A percentile compares a stretch with the other conserved stretches of the same genome.
Conservation (phyloP, 2,329 filamentous ascomycete species). For the Thielaviopsis musarum region DNA sequence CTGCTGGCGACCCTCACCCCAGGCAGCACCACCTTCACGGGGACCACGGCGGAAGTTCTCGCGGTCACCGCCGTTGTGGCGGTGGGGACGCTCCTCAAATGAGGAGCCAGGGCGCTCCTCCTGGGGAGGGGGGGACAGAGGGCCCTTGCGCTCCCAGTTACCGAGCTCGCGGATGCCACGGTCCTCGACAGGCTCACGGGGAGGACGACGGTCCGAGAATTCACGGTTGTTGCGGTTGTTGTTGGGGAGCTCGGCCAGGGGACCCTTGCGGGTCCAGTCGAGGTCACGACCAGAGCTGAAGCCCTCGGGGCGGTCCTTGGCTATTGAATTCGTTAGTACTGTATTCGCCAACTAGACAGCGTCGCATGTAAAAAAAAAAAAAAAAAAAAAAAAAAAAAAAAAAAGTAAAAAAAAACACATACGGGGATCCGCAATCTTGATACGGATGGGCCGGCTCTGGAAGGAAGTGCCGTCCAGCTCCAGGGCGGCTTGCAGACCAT, state of each 20-base stretch:
- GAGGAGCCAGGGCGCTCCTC: constrained; percentile 31
- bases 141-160: constrained; percentile 92
- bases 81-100: constrained; percentile 38
- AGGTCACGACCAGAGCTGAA: constrained; percentile 61
- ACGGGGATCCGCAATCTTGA: constrained; percentile 97
- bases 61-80: constrained; percentile 39
- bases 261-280: constrained; percentile 88
- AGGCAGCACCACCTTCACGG: constrained; percentile 52
- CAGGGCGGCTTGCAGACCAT: constrained; percentile 83
- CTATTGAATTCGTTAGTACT: background rate
- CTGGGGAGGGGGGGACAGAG: constrained; percentile 54
- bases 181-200: constrained; percentile 50
- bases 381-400: background rate
- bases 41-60: constrained; percentile 45
- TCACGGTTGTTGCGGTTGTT: constrained; percentile 30
- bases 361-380: background rate
- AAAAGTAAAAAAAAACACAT: constrained; percentile 25
- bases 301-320: constrained; percentile 3
- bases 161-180: constrained; percentile 64
- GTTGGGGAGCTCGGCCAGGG: constrained; percentile 55
- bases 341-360: background rate
- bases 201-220: constrained; percentile 43
- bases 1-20: constrained; percentile 47
- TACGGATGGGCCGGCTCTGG: constrained; percentile 75
- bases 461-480: constrained; percentile 67